Evolutionary conservation across 2,329 filamentous ascomycete species (phyloP).

Genomic region (Lasiodiplodia gonubiensis): DNA sequence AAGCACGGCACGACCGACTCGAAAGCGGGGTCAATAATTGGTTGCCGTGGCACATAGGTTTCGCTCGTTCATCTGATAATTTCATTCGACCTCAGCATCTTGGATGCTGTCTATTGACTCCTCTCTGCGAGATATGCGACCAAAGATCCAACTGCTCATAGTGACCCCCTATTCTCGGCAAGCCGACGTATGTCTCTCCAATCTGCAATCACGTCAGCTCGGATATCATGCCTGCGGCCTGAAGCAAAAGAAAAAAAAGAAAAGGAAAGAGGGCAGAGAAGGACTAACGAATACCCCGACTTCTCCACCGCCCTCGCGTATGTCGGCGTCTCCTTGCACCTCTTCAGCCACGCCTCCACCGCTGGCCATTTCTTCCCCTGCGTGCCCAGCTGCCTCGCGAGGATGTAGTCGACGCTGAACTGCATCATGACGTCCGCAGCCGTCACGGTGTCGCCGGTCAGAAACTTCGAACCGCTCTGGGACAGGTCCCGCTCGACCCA

Average conservation of each 20-base stretch:
- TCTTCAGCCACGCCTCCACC: conserved; percentile 45
- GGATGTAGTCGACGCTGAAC: conserved; percentile 50
- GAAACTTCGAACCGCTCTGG: conserved; percentile 46
- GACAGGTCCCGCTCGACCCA: conserved; percentile 52
- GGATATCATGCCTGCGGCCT: too few species aligned
- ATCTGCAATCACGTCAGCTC: neutral
- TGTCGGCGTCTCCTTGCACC: conserved; percentile 43
- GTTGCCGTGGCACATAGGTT: neutral
- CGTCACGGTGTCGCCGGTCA: conserved; percentile 50
- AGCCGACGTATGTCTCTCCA: neutral
- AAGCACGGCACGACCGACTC: neutral
- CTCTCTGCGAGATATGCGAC: too few species aligned
- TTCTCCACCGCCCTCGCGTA: conserved; percentile 50
- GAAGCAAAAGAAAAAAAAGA: neutral
- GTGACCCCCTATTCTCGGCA: too few species aligned
- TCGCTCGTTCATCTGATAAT: too few species aligned
- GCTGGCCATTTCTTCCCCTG: conserved; percentile 42
- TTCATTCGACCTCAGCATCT: too few species aligned
- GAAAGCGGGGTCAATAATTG: conserved; percentile 1
- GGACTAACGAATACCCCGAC: conserved; percentile 40
- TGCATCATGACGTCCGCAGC: conserved; percentile 56
- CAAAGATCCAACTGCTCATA: too few species aligned
- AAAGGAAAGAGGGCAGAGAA: neutral
- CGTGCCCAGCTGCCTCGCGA: conserved; percentile 46
- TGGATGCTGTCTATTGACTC: too few species aligned